Evolutionary conservation across 208 protist genomes (phyloP), one percentile per base, ranked within the genome.

Genomic region (Leptomonas pyrrhocoris): DNA sequence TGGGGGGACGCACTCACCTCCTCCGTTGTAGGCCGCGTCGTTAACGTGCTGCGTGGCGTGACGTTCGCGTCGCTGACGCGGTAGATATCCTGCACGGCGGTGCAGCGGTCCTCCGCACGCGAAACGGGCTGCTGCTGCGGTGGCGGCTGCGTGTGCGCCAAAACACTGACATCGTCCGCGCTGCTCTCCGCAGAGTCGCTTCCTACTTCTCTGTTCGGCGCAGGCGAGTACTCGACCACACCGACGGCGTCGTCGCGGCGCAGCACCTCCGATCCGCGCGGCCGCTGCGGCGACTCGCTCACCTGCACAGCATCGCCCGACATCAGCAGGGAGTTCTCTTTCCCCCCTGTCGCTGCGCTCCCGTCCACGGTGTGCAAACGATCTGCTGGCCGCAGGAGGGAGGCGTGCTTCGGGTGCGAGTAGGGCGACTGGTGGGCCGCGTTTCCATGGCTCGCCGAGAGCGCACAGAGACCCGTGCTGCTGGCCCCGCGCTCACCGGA

Each of bases 151-250:
- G 19, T n/a, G 36, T 34, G 16, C 0, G 21, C 43, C 0, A 5
- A 23, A 16, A 21, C 57, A 16, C 4, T 40, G 49, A 25, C 27
- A 38, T 12, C 34, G 31, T 15, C 34, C 7, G 34, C 34, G 19
- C 38, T 21, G 19, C 38, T 18, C 7, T 58, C 55, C 21, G 1
- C 23, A 0, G 21, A 18, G 15, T 4, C 13, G 25, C 13, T 57
- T 38, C 31, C 27, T 7, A 48, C 25, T 1, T 56, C 49, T 49
- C 64, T 48, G 4, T 42, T 34, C 38, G 64, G 50, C 49, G 59
- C 72, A 6, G 72, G 72, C 6, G 72, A 77, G 51, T 77, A 77
- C 58, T 70, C 72, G 36, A 72, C 56, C 40, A 72, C 64, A 9
- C 48, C 36, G 7, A 43, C 43, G 19, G 64, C 56, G 30, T 71